Conservation (phyloP, 305 asterid species). For the Petunia hybrid region DNA sequence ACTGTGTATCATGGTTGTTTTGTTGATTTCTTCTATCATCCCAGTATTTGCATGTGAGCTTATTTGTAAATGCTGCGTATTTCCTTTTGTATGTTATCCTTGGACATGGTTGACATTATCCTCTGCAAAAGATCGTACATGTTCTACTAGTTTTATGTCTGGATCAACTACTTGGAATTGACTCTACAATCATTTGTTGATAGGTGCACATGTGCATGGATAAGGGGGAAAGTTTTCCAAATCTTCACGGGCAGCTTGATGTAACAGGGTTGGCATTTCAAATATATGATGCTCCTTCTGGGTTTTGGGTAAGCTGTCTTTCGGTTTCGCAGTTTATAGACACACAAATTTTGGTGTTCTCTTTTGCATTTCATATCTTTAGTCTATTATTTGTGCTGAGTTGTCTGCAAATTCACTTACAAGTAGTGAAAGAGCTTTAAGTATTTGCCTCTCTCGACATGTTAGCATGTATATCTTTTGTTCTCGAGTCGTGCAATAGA, state of each 20-base stretch:
- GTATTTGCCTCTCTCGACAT: constrained; percentile 22
- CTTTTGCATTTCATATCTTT: constrained; percentile 5
- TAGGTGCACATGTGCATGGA: constrained; percentile 99
- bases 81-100: constrained; percentile 22
- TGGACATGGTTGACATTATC: constrained; percentile 30
- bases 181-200: constrained; percentile 30
- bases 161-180: constrained; percentile 21
- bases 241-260: constrained; percentile 99
- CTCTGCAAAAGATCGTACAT: neutral
- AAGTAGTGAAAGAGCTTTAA: constrained; percentile 11
- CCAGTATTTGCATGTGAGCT: constrained; percentile 1
- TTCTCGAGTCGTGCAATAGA: constrained; percentile 21
- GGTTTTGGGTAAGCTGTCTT: constrained; percentile 72
- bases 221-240: constrained; percentile 90
- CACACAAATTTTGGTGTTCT: neutral
- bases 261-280: constrained; percentile 91
- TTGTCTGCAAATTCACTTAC: constrained; percentile 19
- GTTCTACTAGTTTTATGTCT: constrained; percentile 16
- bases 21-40: constrained; percentile 23
- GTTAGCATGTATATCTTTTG: neutral
- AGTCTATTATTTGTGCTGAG: constrained; percentile 20
- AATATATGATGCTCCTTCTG: constrained; percentile 89
- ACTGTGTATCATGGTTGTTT: neutral
- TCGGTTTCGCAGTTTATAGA: neutral
- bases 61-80: constrained; percentile 13